Conservation (phyloP, 2,329 filamentous ascomycete genomes). For the Tolypocladium pustulatum region DNA sequence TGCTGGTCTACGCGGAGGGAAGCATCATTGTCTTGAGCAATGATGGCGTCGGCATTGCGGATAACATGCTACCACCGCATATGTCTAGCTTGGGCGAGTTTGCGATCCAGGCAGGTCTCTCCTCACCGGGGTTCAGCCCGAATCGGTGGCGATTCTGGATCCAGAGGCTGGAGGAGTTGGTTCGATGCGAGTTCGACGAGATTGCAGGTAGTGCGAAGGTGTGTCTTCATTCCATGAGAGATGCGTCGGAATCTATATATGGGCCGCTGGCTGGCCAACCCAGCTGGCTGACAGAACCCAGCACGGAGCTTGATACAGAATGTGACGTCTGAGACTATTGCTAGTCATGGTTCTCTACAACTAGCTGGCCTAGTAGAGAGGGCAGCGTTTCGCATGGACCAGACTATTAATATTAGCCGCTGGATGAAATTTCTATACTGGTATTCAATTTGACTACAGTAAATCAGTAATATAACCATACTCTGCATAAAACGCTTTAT, state of each 20-base stretch:
- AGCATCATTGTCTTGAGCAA: not conserved
- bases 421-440: not conserved
- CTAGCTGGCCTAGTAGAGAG: not conserved
- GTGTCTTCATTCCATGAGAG: not conserved
- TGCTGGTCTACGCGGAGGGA: not conserved
- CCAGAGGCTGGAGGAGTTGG: not conserved
- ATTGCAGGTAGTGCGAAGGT: not conserved
- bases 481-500: not conserved
- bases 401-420: too few relatives aligned
- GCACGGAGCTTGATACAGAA: not conserved
- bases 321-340: not conserved
- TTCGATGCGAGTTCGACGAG: not conserved
- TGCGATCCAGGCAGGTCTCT: not conserved
- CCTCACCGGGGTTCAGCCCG: not conserved
- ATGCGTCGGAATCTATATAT: not conserved
- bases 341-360: not conserved
- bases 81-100: not conserved
- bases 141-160: constrained; percentile 1
- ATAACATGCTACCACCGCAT: not conserved
- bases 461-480: not conserved
- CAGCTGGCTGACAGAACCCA: not conserved
- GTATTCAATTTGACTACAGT: not conserved
- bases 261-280: not conserved
- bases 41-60: not conserved
- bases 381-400: not conserved